Evolutionary conservation across 257 asterid genomes (phyloP).

Genomic region (Solanum tacnaense): DNA sequence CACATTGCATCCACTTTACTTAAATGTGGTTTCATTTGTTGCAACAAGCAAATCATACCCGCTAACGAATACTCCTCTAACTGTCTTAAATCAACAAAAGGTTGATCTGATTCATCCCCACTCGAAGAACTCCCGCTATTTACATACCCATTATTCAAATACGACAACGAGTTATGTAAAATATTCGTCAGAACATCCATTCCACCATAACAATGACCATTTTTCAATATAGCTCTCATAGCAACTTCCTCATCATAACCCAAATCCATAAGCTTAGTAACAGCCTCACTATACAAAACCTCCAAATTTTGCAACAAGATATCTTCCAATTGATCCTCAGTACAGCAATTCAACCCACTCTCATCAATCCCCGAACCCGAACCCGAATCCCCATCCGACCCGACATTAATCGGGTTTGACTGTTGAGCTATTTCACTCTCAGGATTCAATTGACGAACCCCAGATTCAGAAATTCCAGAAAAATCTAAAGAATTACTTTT

Average conservation of each 20-base stretch:
- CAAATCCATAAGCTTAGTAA: slow-evolving; percentile 31
- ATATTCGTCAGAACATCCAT: slow-evolving; percentile 82
- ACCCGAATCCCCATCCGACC: not conserved
- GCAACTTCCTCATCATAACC: slow-evolving; percentile 62
- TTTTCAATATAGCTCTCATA: slow-evolving; percentile 45
- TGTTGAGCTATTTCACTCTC: slow-evolving; percentile 4
- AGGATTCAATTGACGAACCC: slow-evolving; percentile 11
- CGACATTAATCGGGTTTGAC: not conserved
- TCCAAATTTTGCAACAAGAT: slow-evolving; percentile 50
- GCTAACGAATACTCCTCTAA: slow-evolving; percentile 74
- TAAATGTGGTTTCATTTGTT: slow-evolving; percentile 72
- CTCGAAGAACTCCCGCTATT: slow-evolving; percentile 11
- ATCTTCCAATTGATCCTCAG: slow-evolving; percentile 48
- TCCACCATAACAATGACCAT: slow-evolving; percentile 70
- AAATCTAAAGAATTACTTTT: slow-evolving; percentile 14
- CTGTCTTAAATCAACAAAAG: slow-evolving; percentile 63
- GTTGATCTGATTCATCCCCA: slow-evolving; percentile 24
- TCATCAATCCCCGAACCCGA: slow-evolving; percentile 3
- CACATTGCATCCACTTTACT: slow-evolving; percentile 90
- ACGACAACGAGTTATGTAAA: slow-evolving; percentile 64
- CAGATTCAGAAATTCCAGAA: slow-evolving; percentile 12
- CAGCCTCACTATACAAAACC: slow-evolving; percentile 45
- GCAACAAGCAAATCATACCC: slow-evolving; percentile 83
- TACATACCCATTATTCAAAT: slow-evolving; percentile 32
- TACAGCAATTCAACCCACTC: slow-evolving; percentile 28